Evolutionary conservation across 345 rosid genomes (phyloP).

Genomic region (Euphorbia lathyris): DNA sequence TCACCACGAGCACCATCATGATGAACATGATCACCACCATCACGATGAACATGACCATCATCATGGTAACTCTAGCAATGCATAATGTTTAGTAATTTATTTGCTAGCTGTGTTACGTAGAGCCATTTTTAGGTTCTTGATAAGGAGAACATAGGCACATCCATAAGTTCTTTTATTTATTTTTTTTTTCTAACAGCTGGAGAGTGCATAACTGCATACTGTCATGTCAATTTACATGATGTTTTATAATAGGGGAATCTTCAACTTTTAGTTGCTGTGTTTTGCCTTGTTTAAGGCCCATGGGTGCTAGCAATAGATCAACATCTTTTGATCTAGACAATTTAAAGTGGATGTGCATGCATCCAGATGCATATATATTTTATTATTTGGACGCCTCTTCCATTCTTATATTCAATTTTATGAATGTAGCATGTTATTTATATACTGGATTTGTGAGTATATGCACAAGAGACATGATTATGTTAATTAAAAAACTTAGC

Average conservation of each 20-base stretch:
- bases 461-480: too few species aligned
- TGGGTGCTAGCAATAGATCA: too few species aligned
- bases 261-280: background rate
- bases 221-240: background rate
- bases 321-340: background rate
- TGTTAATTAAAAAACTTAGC: background rate
- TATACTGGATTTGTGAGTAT: background rate
- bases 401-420: background rate
- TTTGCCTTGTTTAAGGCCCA: background rate
- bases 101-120: background rate
- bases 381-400: background rate
- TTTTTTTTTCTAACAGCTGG: background rate
- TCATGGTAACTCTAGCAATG: constrained; percentile 51
- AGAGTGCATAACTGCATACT: background rate
- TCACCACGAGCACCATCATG: constrained; percentile 41
- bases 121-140: background rate
- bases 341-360: background rate
- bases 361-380: background rate
- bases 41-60: constrained; percentile 57
- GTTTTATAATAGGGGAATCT: background rate
- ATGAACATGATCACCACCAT: constrained; percentile 45
- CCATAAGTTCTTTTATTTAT: background rate
- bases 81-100: background rate
- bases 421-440: background rate
- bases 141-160: background rate